phyloP scores from a whole-genome alignment of 2,329 filamentous ascomycete species.

The Talaromyces sp. region DNA sequence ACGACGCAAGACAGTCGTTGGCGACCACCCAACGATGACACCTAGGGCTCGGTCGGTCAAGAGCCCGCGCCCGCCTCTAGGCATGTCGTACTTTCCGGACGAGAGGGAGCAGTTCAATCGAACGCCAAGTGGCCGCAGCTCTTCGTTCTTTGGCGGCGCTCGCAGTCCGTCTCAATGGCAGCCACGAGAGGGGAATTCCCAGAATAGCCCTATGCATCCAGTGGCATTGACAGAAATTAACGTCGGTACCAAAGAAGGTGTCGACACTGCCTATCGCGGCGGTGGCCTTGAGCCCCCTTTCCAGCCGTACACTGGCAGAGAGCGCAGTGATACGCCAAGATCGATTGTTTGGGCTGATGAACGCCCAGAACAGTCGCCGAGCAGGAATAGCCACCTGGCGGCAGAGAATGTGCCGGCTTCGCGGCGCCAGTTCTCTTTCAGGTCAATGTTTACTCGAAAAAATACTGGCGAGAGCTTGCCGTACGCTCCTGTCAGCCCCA shows the following conservation, averaged over 20 bases:
- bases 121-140: conserved; percentile 26
- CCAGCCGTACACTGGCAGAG: conserved; percentile 12
- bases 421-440: conserved; percentile 84
- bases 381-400: conserved; percentile 13
- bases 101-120: conserved; percentile 51
- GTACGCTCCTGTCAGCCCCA: conserved; percentile 19
- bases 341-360: conserved; percentile 33
- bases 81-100: conserved; percentile 78
- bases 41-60: conserved; percentile 39
- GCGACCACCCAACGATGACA: conserved; percentile 39
- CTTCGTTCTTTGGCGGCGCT: conserved; percentile 34
- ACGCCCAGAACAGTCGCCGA: conserved; percentile 16
- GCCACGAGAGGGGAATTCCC: conserved; percentile 25
- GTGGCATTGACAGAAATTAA: conserved; percentile 60
- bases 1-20: conserved; percentile 59
- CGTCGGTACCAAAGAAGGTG: conserved; percentile 38
- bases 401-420: conserved; percentile 43
- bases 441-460: conserved; percentile 67
- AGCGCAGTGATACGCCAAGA: conserved; percentile 35
- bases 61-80: conserved; percentile 68
- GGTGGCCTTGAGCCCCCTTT: conserved; percentile 23
- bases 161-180: conserved; percentile 32
- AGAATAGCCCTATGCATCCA: conserved; percentile 53
- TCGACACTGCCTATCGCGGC: conserved; percentile 36
- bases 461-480: conserved; percentile 20